Evolutionary conservation across 2,329 filamentous ascomycete genomes (phyloP), one percentile per base, ranked within the genome.

Genomic region (Apiospora malaysiana): DNA sequence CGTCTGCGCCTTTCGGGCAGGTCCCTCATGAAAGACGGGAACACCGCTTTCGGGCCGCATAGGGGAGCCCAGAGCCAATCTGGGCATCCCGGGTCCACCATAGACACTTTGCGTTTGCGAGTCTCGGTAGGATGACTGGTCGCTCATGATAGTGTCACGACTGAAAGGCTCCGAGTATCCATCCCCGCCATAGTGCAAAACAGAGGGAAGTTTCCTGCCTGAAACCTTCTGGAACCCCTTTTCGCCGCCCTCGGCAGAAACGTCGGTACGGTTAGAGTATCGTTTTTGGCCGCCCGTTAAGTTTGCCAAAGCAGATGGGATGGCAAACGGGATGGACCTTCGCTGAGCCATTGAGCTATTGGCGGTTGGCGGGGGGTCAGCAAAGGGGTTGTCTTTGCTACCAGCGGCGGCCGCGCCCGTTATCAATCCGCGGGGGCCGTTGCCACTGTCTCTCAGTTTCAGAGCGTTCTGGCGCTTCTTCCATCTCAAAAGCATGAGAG

Each of bases 191-290:
- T 83, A 84, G 71, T 89, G 84, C 47, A 92, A 80, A 12, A 92
- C 90, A 2, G 90, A 89, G 4, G 88, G 87, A 70, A 92, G 78
- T 76, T 92, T 92, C 76, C 86, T 86, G 72, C 90, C 90, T 7
- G 90, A 90, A 2, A 92, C 87, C 42, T 89, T 87, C 73, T 91
- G 88, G 78, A 92, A 92, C 0, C 89, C 88, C 72, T 84, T 83
- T 76, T 92, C 89, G 40, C 82, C 84, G 32, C 78, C 79, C 46
- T 82, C 82, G 68, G 72, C 77, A 71, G 72, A 80, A 74, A 73
- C 78, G 72, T 72, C 81, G 70, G 65, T 68, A 79, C 73, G 68
- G 73, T 72, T 77, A 69, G 76, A 80, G n/a, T 75, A 73, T 21
- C 80, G 82, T 71, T 84, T 86, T 37, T 77, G 75, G 77, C 43